Base-by-base conservation (phyloP, 2,329 filamentous ascomycete species). In the Samsoniella hepiali region DNA sequence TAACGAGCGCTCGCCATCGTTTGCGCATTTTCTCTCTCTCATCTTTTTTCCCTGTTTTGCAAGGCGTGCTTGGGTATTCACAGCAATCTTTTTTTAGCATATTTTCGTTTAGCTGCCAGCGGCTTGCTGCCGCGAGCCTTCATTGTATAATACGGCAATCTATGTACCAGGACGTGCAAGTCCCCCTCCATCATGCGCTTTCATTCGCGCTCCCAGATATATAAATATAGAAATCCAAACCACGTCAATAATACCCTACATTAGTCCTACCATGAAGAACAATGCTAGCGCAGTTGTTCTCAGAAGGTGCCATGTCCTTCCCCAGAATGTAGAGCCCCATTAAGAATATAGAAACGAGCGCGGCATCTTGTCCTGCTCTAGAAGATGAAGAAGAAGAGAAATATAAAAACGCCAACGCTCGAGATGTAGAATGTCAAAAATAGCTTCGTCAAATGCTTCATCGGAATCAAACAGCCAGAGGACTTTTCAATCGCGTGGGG, bases 401-500 rank as follows among this genome's bases (percentile, higher is more conserved):
- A 58, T 22, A 22, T 22, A 27, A 50, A 36, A 63, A 62, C 51
- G 58, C 57, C 51, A 42, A 56, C 51, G 63, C 51, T 61, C 13
- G 31, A 44, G 5, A 62, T 32, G 47, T 40, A 45, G 27, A 47
- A 58, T 54, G 49, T n/a, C n/a, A 42, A 59, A 56, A 34, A 47
- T 8, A 36, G 4, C 17, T 40, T 63, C 38, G 38, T 45, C 3
- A 47, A 31, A 45, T 44, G n/a, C 31, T 38, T 53, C 38, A 7
- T 56, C 17, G 40, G 11, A 7, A 15, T 58, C 55, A 58, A 38
- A 50, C 58, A 51, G 78, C 75, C 78, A 84, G 81, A 54, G 84
- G 83, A 65, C 84, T 87, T 72, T 87, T 88, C 66, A 82, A 68
- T 68, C 85, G 78, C 10, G 85, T 87, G 9, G 84, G 84, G 69